Percentiles rank a stretch among this genome's conserved stretches.
Conservation (phyloP, 1,139 yeast species). For the Suhomyces terraborum region DNA sequence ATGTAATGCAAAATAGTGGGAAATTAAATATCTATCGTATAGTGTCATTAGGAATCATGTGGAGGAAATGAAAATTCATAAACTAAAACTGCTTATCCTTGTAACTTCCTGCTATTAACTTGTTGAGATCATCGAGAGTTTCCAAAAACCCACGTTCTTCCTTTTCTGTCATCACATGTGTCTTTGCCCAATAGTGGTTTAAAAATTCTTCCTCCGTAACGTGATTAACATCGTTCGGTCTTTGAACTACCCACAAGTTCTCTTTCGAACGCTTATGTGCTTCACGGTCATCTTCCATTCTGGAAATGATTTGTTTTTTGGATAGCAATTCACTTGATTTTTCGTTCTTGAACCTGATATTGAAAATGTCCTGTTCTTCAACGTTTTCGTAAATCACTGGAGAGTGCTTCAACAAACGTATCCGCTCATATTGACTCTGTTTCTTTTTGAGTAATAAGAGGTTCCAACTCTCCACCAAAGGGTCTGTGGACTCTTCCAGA, state of each 20-base stretch:
- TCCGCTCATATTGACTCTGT: constrained; percentile 54
- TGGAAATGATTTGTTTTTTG: constrained; percentile 58
- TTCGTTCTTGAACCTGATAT: constrained; percentile 29
- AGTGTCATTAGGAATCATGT: not conserved
- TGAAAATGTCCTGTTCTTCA: constrained; percentile 35
- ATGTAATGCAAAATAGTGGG: not conserved
- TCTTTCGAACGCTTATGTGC: constrained; percentile 80
- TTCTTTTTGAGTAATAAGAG: constrained; percentile 48
- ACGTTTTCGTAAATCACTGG: constrained; percentile 24
- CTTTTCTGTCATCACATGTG: constrained; percentile 45
- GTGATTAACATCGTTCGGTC: constrained; percentile 42
- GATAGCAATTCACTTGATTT: constrained; percentile 33
- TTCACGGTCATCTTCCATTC: constrained; percentile 89
- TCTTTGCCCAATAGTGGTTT: constrained; percentile 56
- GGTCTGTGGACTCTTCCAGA: constrained; percentile 29
- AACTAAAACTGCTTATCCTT: constrained; percentile 40
- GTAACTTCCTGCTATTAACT: constrained; percentile 48
- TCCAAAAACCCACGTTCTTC: constrained; percentile 47
- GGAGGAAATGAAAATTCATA: not conserved
- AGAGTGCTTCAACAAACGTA: constrained; percentile 35
- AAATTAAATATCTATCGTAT: not conserved
- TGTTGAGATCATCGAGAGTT: constrained; percentile 56
- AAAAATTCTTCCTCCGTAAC: constrained; percentile 60
- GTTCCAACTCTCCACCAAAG: constrained; percentile 49
- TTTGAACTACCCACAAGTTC: constrained; percentile 65